Evolutionary conservation across 176 grass and related monocot species (phyloP), one percentile per base, ranked within the genome.

Genomic region (Oryza officinalis): DNA sequence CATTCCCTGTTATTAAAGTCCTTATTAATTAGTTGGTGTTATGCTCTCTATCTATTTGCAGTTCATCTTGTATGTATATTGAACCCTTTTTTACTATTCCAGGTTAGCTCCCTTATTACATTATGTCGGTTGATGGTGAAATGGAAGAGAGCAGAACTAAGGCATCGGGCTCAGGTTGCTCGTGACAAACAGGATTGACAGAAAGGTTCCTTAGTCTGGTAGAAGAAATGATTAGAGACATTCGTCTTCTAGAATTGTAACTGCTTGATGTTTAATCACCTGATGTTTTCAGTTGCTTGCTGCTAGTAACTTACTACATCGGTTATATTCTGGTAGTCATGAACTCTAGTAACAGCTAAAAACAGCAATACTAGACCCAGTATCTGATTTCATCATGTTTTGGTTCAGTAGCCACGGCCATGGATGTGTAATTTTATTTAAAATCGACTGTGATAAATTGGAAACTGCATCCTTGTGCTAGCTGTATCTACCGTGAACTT

Each of bases 111-210:
- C 28, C 90, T 94, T 71, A 77, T 94, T 28, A 76, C 87, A 65
- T 79, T 94, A 60, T 92, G 93, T 63, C 65, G 71, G 17, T 52
- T 92, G 32, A 92, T 92, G 67, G 87, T 94, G 46, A 92, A 94
- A 84, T 94, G 87, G 90, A 94, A 94, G 80, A 94, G 67, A 70
- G 89, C 85, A 31, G 93, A 94, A 77, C 87, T 92, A 44, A 90
- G 75, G 82, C 87, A 92, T 74, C 85, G 75, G 35, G 90, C 63
- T 74, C 78, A 49, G 68, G 74, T 94, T 74, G 78, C 79, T 31
- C 87, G 50, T 22, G 79, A 72, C 69, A 94, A 92, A 32, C 38
- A 88, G 78, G 90, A 94, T 20, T 92, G 71, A 87, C 6, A 13
- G 11, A 31, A 25, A 27, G 32, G n/a, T 22, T 25, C 46, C 15